Base-by-base conservation (phyloP, 306 rosid species). In the Cicer pinnatifidum region DNA sequence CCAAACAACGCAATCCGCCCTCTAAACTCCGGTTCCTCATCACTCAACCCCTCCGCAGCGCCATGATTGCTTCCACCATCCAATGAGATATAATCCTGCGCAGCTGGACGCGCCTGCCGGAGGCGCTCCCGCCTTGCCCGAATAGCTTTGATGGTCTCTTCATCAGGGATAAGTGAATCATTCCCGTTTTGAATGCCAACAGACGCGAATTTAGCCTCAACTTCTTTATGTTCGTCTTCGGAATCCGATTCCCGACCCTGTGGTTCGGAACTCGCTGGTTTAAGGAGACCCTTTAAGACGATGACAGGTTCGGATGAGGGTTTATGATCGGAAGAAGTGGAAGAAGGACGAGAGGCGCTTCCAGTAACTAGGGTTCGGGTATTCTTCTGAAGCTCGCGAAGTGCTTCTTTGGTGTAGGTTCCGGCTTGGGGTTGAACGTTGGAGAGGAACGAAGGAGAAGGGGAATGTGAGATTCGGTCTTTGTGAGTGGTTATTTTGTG, bases 361-460 rank as follows among this genome's bases (percentile, higher is more conserved):
- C 88, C 81, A 12, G 69, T 69, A 66, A 85, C 92, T 15, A 94
- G 84, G 68, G 95, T 94, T 81, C 97, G 90, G 2, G 98, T 88
- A 76, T 91, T 91, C 88, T 94, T 94, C 89, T 91, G 98, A 11
- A 93, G 94, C 81, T 91, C 96, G 2, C 82, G 96, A 68, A 93
- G 97, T 6, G 97, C 87, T 80, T 93, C 97, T 67, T 83, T 87
- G 72, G 98, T 94, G 81, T 94, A 94, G 15, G 80, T 84, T 9
- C 98, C 97, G 6, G 97, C 98, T 77, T 85, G 97, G 9, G 98
- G 98, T 45, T 88, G 96, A 62, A 94, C 97, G 41, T 91, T 91
- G 75, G 97, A 91, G 20, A 87, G 78, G 1, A 87, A 15, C 8
- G 88, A 84, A 57, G 15, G 86, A 35, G 71, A 57, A 17, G 92